Evolutionary conservation across 208 protist species (phyloP).

Genomic region (Acanthamoeba triangularis): DNA sequence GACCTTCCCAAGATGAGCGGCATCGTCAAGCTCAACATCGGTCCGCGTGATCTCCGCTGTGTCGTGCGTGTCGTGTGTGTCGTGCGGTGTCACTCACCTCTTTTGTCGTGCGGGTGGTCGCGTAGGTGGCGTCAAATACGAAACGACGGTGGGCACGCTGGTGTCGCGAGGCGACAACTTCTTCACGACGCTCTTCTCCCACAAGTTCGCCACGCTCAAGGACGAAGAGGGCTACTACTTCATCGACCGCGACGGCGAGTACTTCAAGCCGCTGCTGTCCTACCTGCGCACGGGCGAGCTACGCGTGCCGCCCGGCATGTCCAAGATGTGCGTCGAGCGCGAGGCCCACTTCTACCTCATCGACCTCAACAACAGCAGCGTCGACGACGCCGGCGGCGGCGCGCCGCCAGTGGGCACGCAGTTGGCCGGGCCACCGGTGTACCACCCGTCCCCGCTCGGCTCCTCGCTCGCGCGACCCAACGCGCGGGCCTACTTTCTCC

Average conservation of each 20-base stretch:
- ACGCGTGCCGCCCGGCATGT: conserved; percentile 36
- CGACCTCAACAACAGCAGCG: neutral
- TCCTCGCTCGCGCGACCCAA: neutral
- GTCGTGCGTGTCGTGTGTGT: neutral
- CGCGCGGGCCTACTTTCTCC: neutral
- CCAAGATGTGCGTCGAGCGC: conserved; percentile 28
- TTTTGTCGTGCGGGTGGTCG: neutral
- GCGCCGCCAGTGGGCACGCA: neutral
- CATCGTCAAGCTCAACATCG: conserved; percentile 30
- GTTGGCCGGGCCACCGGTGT: neutral
- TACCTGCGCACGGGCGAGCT: conserved; percentile 66
- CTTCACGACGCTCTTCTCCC: conserved; percentile 65
- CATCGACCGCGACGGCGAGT: conserved; percentile 65
- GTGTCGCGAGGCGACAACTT: conserved; percentile 67
- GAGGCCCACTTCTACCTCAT: conserved; percentile 64
- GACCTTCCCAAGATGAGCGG: neutral
- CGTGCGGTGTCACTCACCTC: neutral
- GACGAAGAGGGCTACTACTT: conserved; percentile 75
- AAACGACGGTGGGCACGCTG: conserved; percentile 57
- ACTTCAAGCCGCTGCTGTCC: conserved; percentile 62
- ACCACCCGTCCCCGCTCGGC: neutral
- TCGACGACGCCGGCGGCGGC: neutral
- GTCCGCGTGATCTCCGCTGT: neutral
- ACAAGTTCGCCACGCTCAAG: conserved; percentile 16
- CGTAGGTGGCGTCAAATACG: conserved; percentile 44